Conservation (phyloP, 225 moss, liverwort and hornwort species). For the Polytrichum commune region DNA sequence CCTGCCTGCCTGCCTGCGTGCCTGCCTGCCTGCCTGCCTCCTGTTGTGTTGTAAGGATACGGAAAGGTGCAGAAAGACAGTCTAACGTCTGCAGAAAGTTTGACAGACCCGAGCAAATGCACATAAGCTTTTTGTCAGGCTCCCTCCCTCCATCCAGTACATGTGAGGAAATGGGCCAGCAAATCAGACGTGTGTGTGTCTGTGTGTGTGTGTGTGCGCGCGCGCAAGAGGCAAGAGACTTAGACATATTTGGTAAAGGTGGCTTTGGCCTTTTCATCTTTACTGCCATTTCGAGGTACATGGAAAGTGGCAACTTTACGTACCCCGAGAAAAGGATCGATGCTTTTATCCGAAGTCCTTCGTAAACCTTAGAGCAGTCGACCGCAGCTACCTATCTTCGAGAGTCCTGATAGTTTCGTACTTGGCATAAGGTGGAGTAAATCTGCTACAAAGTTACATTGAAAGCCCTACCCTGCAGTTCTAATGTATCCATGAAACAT, state of each 20-base stretch:
- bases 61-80: background rate
- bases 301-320: no score
- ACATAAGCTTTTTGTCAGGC: conserved; percentile 1
- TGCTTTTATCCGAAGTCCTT: no score
- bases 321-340: no score
- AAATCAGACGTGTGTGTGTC: background rate
- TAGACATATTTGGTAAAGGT: background rate
- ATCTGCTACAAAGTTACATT: no score
- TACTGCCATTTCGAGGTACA: no score
- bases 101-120: background rate
- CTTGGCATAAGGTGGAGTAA: no score
- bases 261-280: background rate
- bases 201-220: background rate
- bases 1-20: background rate
- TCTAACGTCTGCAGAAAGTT: conserved; percentile 2
- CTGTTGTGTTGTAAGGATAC: background rate
- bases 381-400: no score
- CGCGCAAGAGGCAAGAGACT: background rate
- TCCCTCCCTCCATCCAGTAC: background rate
- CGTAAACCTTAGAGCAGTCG: no score
- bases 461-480: no score
- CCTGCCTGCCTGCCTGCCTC: background rate
- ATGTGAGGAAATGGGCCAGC: background rate
- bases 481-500: no score
- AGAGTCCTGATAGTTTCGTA: no score